Evolutionary conservation across 352 stramenopile genomes (phyloP).

Genomic region (Globisporangium paroecandrum): DNA sequence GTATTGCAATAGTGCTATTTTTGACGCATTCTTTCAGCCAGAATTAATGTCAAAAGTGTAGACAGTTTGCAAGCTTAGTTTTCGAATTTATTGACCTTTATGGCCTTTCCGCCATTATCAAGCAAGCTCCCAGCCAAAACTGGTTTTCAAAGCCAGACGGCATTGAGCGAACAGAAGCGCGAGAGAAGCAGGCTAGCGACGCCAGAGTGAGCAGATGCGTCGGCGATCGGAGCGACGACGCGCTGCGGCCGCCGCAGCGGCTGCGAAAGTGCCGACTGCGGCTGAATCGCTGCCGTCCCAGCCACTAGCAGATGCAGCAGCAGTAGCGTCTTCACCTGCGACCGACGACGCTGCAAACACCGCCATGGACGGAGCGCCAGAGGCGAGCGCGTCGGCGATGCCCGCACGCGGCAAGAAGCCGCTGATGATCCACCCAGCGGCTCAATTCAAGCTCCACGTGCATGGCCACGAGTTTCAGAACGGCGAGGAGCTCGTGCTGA

Average conservation of each 20-base stretch:
- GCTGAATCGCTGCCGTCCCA: not conserved
- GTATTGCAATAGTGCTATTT: not conserved
- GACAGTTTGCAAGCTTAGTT: not conserved
- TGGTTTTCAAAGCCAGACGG: slow-evolving; percentile 2
- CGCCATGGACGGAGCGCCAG: not conserved
- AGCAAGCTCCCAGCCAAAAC: not conserved
- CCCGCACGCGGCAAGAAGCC: slow-evolving; percentile 32
- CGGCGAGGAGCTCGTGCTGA: slow-evolving; percentile 78
- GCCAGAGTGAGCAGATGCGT: slow-evolving; percentile 26
- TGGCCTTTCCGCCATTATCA: slow-evolving; percentile 3
- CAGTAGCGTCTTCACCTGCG: not conserved
- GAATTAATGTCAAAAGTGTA: not conserved
- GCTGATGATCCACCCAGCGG: slow-evolving; percentile 40
- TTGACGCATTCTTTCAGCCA: not conserved
- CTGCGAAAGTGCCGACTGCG: slow-evolving; percentile 16
- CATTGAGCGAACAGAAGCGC: slow-evolving; percentile 21
- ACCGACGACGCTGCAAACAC: not conserved
- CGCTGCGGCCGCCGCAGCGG: slow-evolving; percentile 32
- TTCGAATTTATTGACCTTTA: not conserved
- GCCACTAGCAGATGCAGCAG: slow-evolving; percentile 10
- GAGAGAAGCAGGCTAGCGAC: slow-evolving; percentile 23
- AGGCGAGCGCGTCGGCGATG: not conserved
- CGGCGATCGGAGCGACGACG: slow-evolving; percentile 48
- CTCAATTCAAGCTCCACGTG: slow-evolving; percentile 78
- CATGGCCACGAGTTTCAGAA: slow-evolving; percentile 82